phyloP scores from a whole-genome alignment of 176 grass and related monocot genomes.

The Hordeum vulgare region MorexV3_pseudomolecules_assembly NC_058520.1:516662426-516662925 shows the following conservation, averaged over 20 bases:
- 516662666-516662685: background rate
- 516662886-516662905: background rate
- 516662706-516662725: slow-evolving; percentile 88
- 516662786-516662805: slow-evolving; percentile 75
- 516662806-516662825: slow-evolving; percentile 80
- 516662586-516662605: background rate
- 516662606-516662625: slow-evolving; percentile 21
- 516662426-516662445: background rate
- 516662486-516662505: background rate
- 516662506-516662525: background rate
- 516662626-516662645: background rate
- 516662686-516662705: slow-evolving; percentile 69
- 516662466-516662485: background rate
- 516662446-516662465: background rate
- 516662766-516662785: slow-evolving; percentile 96
- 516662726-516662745: slow-evolving; percentile 86
- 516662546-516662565: background rate
- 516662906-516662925: background rate
- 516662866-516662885: background rate
- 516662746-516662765: slow-evolving; percentile 92
- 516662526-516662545: background rate
- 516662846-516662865: slow-evolving; percentile 73
- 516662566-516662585: background rate
- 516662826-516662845: slow-evolving; percentile 67
- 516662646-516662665: background rate